phyloP scores from a whole-genome alignment of 2,329 filamentous ascomycete species.

The Cercospora sesami region DNA sequence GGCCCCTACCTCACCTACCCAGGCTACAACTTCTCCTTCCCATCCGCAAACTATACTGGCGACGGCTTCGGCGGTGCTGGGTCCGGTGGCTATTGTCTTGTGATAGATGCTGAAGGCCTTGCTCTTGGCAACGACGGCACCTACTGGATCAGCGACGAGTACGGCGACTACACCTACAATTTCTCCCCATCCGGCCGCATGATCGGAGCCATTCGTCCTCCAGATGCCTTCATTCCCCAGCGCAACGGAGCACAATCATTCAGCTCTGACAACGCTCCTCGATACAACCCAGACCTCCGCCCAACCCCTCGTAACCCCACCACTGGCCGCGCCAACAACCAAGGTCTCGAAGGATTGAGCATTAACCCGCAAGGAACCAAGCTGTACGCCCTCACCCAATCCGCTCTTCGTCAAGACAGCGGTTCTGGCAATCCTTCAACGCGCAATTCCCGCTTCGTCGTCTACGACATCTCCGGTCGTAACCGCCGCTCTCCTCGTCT shows the following conservation, averaged over 20 bases:
- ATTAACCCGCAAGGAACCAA: conserved; percentile 62
- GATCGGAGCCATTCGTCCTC: conserved; percentile 63
- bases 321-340: conserved; percentile 68
- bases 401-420: conserved; percentile 63
- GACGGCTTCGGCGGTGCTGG: conserved; percentile 67
- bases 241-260: conserved; percentile 64
- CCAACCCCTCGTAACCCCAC: conserved; percentile 59
- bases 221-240: conserved; percentile 63
- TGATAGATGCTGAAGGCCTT: conserved; percentile 67
- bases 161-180: conserved; percentile 64
- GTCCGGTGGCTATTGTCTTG: conserved; percentile 59
- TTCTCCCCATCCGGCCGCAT: conserved; percentile 61
- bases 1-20: conserved; percentile 55
- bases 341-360: conserved; percentile 71
- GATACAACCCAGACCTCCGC: conserved; percentile 54
- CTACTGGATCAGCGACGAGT: conserved; percentile 72
- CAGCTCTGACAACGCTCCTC: conserved; percentile 63
- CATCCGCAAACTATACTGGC: conserved; percentile 63
- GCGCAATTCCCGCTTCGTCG: conserved; percentile 61
- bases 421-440: conserved; percentile 56
- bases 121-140: conserved; percentile 59
- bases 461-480: conserved; percentile 59
- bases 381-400: conserved; percentile 66
- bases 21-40: conserved; percentile 60
- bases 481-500: conserved; percentile 29